Base-by-base conservation (phyloP, 2,329 filamentous ascomycete genomes). In the Fusarium mundagurra region DNA sequence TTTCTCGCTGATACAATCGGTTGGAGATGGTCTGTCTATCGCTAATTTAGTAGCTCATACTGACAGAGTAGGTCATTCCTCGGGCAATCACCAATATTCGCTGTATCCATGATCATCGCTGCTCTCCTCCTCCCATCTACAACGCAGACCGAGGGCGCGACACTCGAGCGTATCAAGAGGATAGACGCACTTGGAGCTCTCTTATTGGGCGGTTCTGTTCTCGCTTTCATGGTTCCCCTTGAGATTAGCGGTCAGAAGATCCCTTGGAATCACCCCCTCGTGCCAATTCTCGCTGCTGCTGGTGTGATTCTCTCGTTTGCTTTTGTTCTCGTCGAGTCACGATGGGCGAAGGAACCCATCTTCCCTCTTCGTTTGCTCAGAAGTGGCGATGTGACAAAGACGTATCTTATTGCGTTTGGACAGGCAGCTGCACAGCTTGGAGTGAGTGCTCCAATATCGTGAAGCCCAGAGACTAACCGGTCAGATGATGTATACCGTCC, bases 1-100 rank as follows among this genome's bases (percentile, higher is more conserved):
- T 85, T 88, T 39, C 84, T 93, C 9, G 89, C 89, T 16, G 89
- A 92, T 69, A 84, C 82, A 2, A 84, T 93, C 29, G 90, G 91
- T 13, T 93, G 91, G 91, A 84, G 91, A 39, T 91, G 88, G 75
- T 77, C 27, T 54, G 71, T 45, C 2, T 10, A 5, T 29, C 34
- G 6, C 3, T 1, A 0, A 2, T 4, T 6, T 2, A 14, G 11
- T 0, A 4, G 17, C 1, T 9, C 5, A 10, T 31, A 18, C 53
- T 71, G 20, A 61, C 11, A 34, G 5, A 0, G 22, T 10, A 77
- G 75, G 86, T 91, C 88, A 43, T 92, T 92, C 55, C 34, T 55
- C 0, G 51, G 51, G 41, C 51, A 55, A n/a, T 55, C 51, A 2
- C 34, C 51, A 10, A 55, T 55, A 4, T 55, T 55, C 12, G 51